Percentiles rank a stretch among this genome's conserved stretches.
phyloP scores from a whole-genome alignment of 306 rosid genomes.

The Dryas alaskensis region DNA sequence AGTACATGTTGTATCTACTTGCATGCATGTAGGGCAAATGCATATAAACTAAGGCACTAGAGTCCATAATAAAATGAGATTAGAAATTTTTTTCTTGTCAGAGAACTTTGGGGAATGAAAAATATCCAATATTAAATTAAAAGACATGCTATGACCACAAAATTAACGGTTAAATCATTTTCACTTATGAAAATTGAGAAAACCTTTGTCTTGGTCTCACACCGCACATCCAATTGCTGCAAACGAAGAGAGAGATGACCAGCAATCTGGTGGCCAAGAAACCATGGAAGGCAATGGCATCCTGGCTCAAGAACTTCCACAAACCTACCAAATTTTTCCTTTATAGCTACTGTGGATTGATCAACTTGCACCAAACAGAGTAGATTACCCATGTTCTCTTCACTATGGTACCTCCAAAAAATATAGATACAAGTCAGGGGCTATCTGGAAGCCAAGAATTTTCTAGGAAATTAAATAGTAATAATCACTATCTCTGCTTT shows the following conservation, averaged over 20 bases:
- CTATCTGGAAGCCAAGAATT: background rate
- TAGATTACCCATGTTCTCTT: constrained; percentile 69
- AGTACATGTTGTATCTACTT: background rate
- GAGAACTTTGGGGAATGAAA: background rate
- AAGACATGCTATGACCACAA: constrained; percentile 13
- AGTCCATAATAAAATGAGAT: background rate
- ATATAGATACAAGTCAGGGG: background rate
- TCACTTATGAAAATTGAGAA: constrained; percentile 19
- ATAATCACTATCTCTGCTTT: background rate
- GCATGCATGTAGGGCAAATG: background rate
- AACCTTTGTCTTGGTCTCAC: constrained; percentile 98
- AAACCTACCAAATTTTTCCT: constrained; percentile 71
- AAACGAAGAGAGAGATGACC: constrained; percentile 88
- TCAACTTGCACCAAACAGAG: constrained; percentile 73
- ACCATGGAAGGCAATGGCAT: constrained; percentile 91
- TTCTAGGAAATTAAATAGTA: background rate
- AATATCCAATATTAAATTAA: background rate
- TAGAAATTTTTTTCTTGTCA: background rate
- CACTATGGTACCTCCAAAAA: constrained; percentile 21
- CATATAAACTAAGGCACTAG: background rate
- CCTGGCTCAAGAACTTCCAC: constrained; percentile 83
- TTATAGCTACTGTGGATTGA: constrained; percentile 76
- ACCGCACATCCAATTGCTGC: constrained; percentile 80
- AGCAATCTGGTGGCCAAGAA: constrained; percentile 56
- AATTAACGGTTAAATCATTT: constrained; percentile 8